Evolutionary conservation across 139 green algal genomes (phyloP).

Genomic region (Chlamydomonas schloesseri): DNA sequence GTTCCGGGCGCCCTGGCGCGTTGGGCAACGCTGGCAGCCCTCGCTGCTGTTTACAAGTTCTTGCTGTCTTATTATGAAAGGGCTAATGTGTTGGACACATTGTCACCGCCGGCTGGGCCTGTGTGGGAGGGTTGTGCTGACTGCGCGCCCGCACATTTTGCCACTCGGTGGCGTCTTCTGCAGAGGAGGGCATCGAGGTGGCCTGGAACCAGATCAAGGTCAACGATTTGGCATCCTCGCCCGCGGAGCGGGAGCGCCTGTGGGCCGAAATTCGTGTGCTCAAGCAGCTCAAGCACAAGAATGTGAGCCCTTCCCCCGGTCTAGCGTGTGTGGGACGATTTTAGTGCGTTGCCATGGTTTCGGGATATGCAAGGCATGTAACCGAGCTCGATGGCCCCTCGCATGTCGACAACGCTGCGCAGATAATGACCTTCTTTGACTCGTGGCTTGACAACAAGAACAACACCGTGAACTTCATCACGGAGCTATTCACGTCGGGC

Average conservation of each 20-base stretch:
- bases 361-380: too few species aligned
- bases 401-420: neutral
- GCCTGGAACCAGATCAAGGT: constrained; percentile 98
- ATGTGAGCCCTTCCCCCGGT: constrained; percentile 46
- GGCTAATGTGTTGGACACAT: too few species aligned
- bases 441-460: constrained; percentile 94
- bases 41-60: too few species aligned
- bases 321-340: too few species aligned
- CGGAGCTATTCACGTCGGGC: constrained; percentile 97
- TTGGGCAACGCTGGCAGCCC: too few species aligned
- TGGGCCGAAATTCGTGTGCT: constrained; percentile 97
- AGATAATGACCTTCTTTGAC: constrained; percentile 98
- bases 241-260: constrained; percentile 86
- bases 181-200: constrained; percentile 70
- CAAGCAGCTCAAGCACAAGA: constrained; percentile 97
- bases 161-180: neutral
- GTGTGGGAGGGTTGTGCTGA: too few species aligned
- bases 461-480: constrained; percentile 98
- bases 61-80: too few species aligned
- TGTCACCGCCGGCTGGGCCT: too few species aligned
- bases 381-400: too few species aligned
- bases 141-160: neutral
- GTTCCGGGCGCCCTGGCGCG: too few species aligned
- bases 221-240: constrained; percentile 66
- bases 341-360: too few species aligned